A percentile compares a stretch with the other conserved stretches of the same genome.
Conservation (phyloP, 1,284 basidiomycete genomes). For the Pascua sp. region DNA sequence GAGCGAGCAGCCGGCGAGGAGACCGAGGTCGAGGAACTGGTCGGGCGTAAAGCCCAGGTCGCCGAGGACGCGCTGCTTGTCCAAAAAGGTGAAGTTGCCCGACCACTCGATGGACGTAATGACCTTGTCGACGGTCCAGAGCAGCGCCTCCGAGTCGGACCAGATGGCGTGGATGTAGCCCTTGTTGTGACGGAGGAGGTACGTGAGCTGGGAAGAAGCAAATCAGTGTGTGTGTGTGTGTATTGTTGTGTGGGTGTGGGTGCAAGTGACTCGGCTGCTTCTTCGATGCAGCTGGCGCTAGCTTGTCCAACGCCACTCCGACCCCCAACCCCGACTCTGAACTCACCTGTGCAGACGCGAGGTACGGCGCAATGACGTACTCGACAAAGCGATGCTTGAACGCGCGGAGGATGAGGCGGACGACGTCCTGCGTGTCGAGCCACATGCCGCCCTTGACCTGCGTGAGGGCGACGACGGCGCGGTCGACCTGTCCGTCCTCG, state of each 20-base stretch:
- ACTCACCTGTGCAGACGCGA: conserved; percentile 84
- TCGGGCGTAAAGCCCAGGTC: conserved; percentile 78
- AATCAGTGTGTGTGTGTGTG: conserved; percentile 1
- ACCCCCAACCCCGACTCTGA: conserved; percentile 6
- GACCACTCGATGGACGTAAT: conserved; percentile 81
- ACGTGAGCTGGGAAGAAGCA: conserved; percentile 64
- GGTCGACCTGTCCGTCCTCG: conserved; percentile 80
- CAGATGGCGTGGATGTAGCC: conserved; percentile 93
- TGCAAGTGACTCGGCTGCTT: no score
- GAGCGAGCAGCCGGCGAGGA: conserved; percentile 86
- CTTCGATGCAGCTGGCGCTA: no score
- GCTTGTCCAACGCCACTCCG: not conserved
- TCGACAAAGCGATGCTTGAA: conserved; percentile 95
- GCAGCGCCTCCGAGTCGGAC: conserved; percentile 81
- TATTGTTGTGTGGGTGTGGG: not conserved
- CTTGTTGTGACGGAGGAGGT: conserved; percentile 88
- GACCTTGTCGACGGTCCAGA: conserved; percentile 87
- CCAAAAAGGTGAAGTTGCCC: conserved; percentile 73
- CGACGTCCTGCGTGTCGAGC: conserved; percentile 74
- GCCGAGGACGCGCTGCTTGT: conserved; percentile 70
- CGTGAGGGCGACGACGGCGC: conserved; percentile 77
- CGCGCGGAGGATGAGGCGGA: conserved; percentile 85
- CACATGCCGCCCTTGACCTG: conserved; percentile 60
- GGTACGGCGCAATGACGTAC: conserved; percentile 92
- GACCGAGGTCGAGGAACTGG: conserved; percentile 90